These are phyloP conservation scores for Leccinum longicurvipes DNA, from an alignment of 768 basidiomycete genomes.

Conservation along the genomic window DNA sequence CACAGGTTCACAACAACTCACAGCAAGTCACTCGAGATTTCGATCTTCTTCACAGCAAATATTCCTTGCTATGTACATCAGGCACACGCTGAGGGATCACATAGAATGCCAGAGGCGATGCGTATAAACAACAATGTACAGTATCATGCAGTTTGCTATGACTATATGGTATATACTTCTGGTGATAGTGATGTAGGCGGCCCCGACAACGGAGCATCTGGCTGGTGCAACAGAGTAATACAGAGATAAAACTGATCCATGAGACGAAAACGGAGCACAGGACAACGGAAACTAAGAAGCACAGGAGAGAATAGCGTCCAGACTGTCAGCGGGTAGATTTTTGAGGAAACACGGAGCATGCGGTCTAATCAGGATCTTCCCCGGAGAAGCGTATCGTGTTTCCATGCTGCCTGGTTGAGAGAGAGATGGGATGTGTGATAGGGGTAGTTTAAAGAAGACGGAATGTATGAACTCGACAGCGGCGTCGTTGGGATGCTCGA, in stretches of 20 bases:
- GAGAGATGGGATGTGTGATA: slow-evolving; percentile 38
- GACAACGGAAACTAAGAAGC: not conserved
- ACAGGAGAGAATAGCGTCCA: slow-evolving; percentile 1
- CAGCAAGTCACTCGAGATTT: slow-evolving; percentile 6
- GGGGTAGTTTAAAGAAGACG: slow-evolving; percentile 40
- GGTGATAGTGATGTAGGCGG: slow-evolving; percentile 25
- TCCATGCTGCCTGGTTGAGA: slow-evolving; percentile 44
- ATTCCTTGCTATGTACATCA: slow-evolving; percentile 21
- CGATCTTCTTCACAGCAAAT: slow-evolving; percentile 10
- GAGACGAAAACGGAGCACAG: slow-evolving; percentile 10
- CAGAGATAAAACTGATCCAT: slow-evolving; percentile 19
- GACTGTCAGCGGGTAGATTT: not conserved
- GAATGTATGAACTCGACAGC: slow-evolving; percentile 37
- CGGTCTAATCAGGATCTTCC: slow-evolving; percentile 23
- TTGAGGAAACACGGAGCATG: not conserved
- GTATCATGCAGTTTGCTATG: slow-evolving; percentile 28
- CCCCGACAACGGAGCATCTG: too few relatives aligned
- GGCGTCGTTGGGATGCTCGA: slow-evolving; percentile 33
- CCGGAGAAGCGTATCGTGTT: slow-evolving; percentile 42
- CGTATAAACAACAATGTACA: slow-evolving; percentile 34
- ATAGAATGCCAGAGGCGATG: slow-evolving; percentile 8
- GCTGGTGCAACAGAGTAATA: slow-evolving; percentile 22
- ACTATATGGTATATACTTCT: slow-evolving; percentile 33
- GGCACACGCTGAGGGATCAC: slow-evolving; percentile 18
- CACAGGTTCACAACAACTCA: slow-evolving; percentile 2